Base-by-base conservation (phyloP, 2,329 filamentous ascomycete species). In the Plenodomus lindquistii region DNA sequence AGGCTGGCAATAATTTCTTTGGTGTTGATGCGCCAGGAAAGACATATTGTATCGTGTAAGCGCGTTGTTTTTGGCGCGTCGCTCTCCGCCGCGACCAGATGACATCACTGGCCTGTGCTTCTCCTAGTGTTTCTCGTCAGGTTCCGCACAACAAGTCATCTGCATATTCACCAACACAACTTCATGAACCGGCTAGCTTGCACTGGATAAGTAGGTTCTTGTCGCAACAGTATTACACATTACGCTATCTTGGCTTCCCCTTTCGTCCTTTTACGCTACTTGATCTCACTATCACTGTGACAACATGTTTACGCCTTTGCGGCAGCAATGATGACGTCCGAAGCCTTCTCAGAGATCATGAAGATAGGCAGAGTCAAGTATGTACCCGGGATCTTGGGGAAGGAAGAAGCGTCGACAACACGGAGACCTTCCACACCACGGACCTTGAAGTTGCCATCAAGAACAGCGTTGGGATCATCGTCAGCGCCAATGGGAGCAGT, bases 271-370 rank as follows among this genome's bases (percentile, higher is more conserved):
- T 8, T 7, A 11, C 15, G 27, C 15, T 13, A 31, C 27, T 31
- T 13, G 10, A 31, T 31, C 11, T 11, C 4, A 31, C 27, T 8
- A 4, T 13, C 27, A 4, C 6, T 13, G 11, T 15, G 27, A 13
- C 15, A 11, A 4, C 15, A 31, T 4, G 15, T 31, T 31, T 31
- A 31, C 4, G 6, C 27, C 27, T 31, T 7, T 8, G 51, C 56
- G 39, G 51, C 62, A 34, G 52, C 62, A 15, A 71, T 42, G 78
- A 86, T 85, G 5, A 77, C 78, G 65, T 85, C 82, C 2, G 81
- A 79, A 1, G 84, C 84, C 74, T 86, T 86, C 73, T 86, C 83
- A 1, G 75, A 77, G 4, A 82, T 72, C 66, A 85, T 81, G 55
- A 82, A 83, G 0, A 77, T 77, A 0, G 81, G 75, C 1, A 79